Evolutionary conservation across 1,284 basidiomycete genomes (phyloP).

Genomic region (Marasmius oreades): DNA sequence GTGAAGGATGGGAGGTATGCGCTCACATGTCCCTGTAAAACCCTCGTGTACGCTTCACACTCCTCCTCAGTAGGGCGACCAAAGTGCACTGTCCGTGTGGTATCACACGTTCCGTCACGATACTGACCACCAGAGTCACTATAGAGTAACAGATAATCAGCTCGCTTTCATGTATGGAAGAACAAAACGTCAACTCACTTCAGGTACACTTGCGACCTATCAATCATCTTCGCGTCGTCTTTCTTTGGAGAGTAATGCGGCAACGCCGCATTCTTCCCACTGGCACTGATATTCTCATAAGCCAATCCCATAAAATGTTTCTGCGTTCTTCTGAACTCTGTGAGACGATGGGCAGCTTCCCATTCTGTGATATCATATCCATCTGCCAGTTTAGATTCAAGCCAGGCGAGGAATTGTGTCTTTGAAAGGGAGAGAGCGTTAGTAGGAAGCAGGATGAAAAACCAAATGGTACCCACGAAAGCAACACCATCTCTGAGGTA

Average conservation of each 20-base stretch:
- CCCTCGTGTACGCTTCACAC: constrained; percentile 89
- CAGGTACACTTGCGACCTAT: constrained; percentile 79
- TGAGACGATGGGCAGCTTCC: constrained; percentile 84
- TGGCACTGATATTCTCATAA: constrained; percentile 92
- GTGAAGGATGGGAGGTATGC: constrained; percentile 15
- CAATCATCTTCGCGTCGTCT: constrained; percentile 69
- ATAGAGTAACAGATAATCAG: too few species aligned
- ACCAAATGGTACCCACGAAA: constrained; percentile 59
- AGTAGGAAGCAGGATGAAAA: constrained; percentile 1
- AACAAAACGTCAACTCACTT: constrained; percentile 54
- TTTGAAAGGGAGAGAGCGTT: constrained; percentile 26
- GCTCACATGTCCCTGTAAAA: constrained; percentile 92
- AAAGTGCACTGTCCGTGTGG: constrained; percentile 88
- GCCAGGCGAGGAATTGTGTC: constrained; percentile 85
- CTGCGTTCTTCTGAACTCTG: constrained; percentile 72
- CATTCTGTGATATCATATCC: constrained; percentile 88
- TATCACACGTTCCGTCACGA: constrained; percentile 89
- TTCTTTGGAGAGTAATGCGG: constrained; percentile 90
- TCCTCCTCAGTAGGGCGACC: constrained; percentile 79
- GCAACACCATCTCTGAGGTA: constrained; percentile 91
- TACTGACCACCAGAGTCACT: constrained; percentile 92
- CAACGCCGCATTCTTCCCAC: constrained; percentile 87
- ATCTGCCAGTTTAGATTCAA: constrained; percentile 76
- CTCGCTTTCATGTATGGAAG: too few species aligned
- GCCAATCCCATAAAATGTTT: constrained; percentile 86